Evolutionary conservation across 2,329 filamentous ascomycete genomes (phyloP), one percentile per base, ranked within the genome.

Genomic region (Helotiales sp.): DNA sequence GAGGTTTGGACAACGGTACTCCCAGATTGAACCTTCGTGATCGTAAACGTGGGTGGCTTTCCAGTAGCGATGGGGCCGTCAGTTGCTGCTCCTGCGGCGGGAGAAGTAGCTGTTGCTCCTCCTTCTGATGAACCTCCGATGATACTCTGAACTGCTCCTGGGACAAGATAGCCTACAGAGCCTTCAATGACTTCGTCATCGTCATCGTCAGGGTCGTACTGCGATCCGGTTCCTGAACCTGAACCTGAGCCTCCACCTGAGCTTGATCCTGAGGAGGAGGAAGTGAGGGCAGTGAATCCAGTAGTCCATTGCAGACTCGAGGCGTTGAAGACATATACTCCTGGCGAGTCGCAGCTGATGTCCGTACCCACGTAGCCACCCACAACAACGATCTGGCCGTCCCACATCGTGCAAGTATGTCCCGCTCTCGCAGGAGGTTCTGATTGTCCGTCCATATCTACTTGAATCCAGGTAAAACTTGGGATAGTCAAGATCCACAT

Each of bases 401-500:
- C 85, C 75, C 85, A 87, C 24, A 89, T 78, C 57, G 86, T 82
- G 71, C 88, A 91, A 0, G 82, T 82, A 68, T 90, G 87, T 0
- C 88, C 88, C 9, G 86, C 84, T 52, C 88, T 78, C 4, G 81
- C 82, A 7, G 81, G 79, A 0, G 88, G 88, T 5, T 81, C 75
- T 1, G 77, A 77, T 64, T 84, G 81, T 1, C 74, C 72, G 4
- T 72, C 70, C 49, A 77, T 77, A 59, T 88, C 77, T 24, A 89
- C 86, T 67, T 84, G 71, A 57, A 91, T 85, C 88, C 88, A 91
- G 7, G 84, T 88, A 69, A 91, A 91, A 0, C 84, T 82, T 0
- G 88, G 88, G 29, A 91, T 79, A 3, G 86, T 87, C 27, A 91
- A 75, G 60, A 91, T 90, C 83, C 87, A 91, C 76, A 89, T 84